phyloP scores from a whole-genome alignment of 78 protist genomes.

The Planoprotostelium fungivorum region DNA sequence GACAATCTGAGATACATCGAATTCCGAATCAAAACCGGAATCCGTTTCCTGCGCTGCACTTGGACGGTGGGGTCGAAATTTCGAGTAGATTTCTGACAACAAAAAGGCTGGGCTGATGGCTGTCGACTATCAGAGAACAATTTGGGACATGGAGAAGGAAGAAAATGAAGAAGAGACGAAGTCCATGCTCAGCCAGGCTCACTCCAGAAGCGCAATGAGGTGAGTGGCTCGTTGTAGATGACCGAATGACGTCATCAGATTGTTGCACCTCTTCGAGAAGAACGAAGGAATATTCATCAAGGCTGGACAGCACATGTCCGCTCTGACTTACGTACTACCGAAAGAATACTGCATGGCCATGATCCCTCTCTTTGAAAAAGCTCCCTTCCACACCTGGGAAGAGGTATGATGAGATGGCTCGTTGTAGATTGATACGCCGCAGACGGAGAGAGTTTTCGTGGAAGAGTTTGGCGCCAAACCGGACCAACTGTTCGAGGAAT shows the following conservation, averaged over 20 bases:
- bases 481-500: slow-evolving; percentile 2
- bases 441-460: neutral
- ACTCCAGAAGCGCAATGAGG: slow-evolving; percentile 5
- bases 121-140: neutral
- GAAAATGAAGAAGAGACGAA: neutral
- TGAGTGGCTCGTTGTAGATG: neutral
- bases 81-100: neutral
- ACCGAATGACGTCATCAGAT: neutral
- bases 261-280: neutral
- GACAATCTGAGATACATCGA: neutral
- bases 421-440: too few relatives aligned
- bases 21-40: neutral
- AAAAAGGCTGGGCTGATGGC: neutral
- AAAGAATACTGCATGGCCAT: slow-evolving; percentile 2
- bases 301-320: slow-evolving; percentile 38
- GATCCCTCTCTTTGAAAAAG: slow-evolving; percentile 6
- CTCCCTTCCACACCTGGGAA: slow-evolving; percentile 3
- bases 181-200: neutral
- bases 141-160: neutral
- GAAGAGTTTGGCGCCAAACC: slow-evolving; percentile 15
- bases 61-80: neutral
- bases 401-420: too few relatives aligned
- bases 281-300: slow-evolving; percentile 22
- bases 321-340: slow-evolving; percentile 19
- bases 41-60: neutral